These are phyloP conservation scores for Ustilago bromivora DNA, from an alignment of 1,284 basidiomycete genomes.

Conservation along the genomic window DNA sequence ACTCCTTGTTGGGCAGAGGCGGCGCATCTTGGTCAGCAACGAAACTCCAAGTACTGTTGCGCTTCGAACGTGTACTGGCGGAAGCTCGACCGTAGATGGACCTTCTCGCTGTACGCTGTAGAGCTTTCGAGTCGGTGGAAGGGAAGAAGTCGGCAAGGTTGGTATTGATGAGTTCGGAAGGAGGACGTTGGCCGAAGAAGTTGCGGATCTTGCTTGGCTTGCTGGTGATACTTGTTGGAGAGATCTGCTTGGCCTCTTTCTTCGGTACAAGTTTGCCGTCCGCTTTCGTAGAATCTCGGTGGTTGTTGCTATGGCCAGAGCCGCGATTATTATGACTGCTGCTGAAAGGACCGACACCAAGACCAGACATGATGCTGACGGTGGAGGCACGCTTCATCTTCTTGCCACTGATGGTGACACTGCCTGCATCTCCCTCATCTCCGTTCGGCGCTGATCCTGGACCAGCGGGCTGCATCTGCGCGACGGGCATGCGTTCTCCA, in stretches of 20 bases:
- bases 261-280: slow-evolving; percentile 21
- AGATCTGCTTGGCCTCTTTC: slow-evolving; percentile 27
- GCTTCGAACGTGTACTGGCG: slow-evolving; percentile 58
- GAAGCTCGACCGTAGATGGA: slow-evolving; percentile 63
- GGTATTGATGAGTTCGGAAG: slow-evolving; percentile 95
- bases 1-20: slow-evolving; percentile 57
- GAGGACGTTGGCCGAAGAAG: slow-evolving; percentile 97
- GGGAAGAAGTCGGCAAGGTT: slow-evolving; percentile 97
- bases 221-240: slow-evolving; percentile 35
- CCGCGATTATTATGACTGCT: slow-evolving; percentile 16
- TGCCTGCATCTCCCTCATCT: slow-evolving; percentile 49
- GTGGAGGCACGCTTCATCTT: slow-evolving; percentile 91
- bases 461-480: slow-evolving; percentile 55
- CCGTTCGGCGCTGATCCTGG: slow-evolving; percentile 64
- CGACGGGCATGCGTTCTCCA: slow-evolving; percentile 72
- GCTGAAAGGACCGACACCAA: slow-evolving; percentile 72
- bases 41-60: slow-evolving; percentile 65
- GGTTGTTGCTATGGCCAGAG: slow-evolving; percentile 8
- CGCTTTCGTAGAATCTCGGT: slow-evolving; percentile 9
- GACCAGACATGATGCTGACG: slow-evolving; percentile 90
- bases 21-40: slow-evolving; percentile 58
- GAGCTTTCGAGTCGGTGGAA: slow-evolving; percentile 80
- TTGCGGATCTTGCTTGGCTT: slow-evolving; percentile 78
- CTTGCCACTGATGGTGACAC: slow-evolving; percentile 71
- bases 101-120: slow-evolving; percentile 61